Evolutionary conservation across 2,329 filamentous ascomycete species (phyloP), one percentile per base, ranked within the genome.

Genomic region (Rhinocladiella mackenziei): DNA sequence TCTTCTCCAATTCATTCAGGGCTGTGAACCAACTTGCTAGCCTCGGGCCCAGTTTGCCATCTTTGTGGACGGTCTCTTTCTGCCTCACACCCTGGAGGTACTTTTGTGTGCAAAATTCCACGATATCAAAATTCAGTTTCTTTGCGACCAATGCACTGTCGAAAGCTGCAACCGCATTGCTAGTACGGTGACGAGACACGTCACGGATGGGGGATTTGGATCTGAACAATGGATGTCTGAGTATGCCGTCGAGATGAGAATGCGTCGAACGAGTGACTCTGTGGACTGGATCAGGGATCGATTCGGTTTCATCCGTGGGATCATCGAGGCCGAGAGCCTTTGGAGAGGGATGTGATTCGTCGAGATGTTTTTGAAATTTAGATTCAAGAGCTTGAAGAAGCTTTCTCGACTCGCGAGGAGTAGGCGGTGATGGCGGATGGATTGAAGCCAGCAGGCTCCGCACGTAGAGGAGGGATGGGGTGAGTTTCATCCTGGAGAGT

Each of bases 361-460:
- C 79, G 30, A 84, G 72, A 46, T 83, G 78, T 37, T 72, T 68
- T 53, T 78, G 72, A 60, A 84, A 84, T 9, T 79, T 83, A 29
- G 70, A 72, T 15, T 78, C 82, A 51, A 84, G 71, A 14, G 79
- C 68, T 40, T 68, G 72, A 29, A 84, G 71, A 5, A 84, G 67
- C 55, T 78, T 73, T 50, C 77, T 68, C 11, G 75, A 79, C 56
- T 84, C 77, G 45, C 71, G 71, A 3, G 72, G 67, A 18, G 71
- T 67, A 3, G 54, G 54, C 17, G 79, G 66, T 20, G 68, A 62
- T 35, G 69, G 70, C 30, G 65, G 67, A 53, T 75, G 71, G 29
- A 83, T 69, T 58, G 75, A 79, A 18, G 71, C 68, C 8, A 70
- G 64, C 59, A 78, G 69, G 15, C 71, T 64, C 43, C 68, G 72